These are phyloP conservation scores for Aleurites moluccanus DNA, from an alignment of 441 rosid species.

Conservation along the genomic window DNA sequence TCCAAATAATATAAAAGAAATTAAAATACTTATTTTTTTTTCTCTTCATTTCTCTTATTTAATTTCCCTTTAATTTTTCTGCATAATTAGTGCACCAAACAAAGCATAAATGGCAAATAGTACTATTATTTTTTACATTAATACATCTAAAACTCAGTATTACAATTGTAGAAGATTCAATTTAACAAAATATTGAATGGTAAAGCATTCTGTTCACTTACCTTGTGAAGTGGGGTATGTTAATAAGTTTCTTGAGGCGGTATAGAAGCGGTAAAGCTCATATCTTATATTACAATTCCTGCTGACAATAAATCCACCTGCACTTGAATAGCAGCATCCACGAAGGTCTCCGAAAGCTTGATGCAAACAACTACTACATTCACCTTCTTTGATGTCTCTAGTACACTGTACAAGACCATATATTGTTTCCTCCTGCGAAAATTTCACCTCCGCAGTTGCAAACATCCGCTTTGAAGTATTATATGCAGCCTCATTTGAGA, in stretches of 20 bases:
- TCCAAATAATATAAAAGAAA: too few relatives aligned
- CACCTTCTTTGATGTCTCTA: slow-evolving; percentile 15
- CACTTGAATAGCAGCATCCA: slow-evolving; percentile 10
- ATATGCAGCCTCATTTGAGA: slow-evolving; percentile 7
- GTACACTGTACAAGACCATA: slow-evolving; percentile 37
- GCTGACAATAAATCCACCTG: slow-evolving; percentile 33
- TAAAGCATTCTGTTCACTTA: neutral
- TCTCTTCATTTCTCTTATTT: too few relatives aligned
- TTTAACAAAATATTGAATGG: neutral
- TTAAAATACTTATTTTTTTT: too few relatives aligned
- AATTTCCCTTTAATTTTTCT: too few relatives aligned
- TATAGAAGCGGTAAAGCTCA: slow-evolving; percentile 29
- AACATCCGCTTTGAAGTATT: slow-evolving; percentile 14
- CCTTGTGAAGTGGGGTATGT: slow-evolving; percentile 15
- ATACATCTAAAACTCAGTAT: neutral
- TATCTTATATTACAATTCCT: slow-evolving; percentile 33
- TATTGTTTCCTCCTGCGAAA: slow-evolving; percentile 5
- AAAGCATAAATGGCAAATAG: too few relatives aligned
- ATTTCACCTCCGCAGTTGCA: slow-evolving; percentile 25
- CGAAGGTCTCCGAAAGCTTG: slow-evolving; percentile 17
- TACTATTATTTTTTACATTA: too few relatives aligned
- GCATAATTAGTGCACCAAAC: too few relatives aligned
- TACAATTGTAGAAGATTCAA: neutral
- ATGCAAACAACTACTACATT: slow-evolving; percentile 23
- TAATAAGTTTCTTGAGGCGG: slow-evolving; percentile 15